Percentiles rank a stretch among this genome's conserved stretches.
These are phyloP conservation scores for Neodidymelliopsis sp. DNA, from an alignment of 2,329 filamentous ascomycete species.

Conservation along the genomic window DNA sequence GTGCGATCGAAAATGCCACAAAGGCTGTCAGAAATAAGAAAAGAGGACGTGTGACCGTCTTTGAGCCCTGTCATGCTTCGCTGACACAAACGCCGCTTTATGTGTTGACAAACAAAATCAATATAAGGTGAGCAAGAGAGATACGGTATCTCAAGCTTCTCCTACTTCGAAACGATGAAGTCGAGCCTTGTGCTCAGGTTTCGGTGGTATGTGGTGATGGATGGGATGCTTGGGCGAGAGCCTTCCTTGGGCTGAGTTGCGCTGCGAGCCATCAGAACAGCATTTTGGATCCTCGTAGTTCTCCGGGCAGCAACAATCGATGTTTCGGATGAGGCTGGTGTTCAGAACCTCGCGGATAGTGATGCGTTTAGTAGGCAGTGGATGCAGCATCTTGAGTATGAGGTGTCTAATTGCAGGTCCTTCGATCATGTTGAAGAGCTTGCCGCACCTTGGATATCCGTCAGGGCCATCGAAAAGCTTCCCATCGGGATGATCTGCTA, in stretches of 20 bases:
- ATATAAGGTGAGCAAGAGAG: neutral
- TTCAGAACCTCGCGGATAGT: conserved; percentile 72
- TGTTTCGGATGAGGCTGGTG: conserved; percentile 74
- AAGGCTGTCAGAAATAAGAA: neutral
- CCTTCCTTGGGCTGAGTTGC: conserved; percentile 40
- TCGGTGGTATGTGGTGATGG: conserved; percentile 55
- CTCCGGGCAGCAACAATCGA: conserved; percentile 82
- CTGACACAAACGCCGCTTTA: conserved; percentile 19
- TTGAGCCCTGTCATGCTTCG: conserved; percentile 16
- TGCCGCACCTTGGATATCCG: conserved; percentile 70
- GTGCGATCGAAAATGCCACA: neutral
- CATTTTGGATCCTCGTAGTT: conserved; percentile 70
- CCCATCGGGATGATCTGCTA: conserved; percentile 62
- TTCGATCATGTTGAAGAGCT: conserved; percentile 73
- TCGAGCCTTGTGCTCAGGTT: conserved; percentile 46
- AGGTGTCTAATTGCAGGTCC: conserved; percentile 71
- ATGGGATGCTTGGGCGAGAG: conserved; percentile 50
- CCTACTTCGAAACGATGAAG: conserved; percentile 53
- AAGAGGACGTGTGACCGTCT: neutral
- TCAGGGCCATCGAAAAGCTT: conserved; percentile 60
- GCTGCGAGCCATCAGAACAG: conserved; percentile 64
- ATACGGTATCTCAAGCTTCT: conserved; percentile 33
- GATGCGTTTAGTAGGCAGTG: conserved; percentile 74
- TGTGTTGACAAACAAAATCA: conserved; percentile 6
- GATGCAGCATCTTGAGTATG: conserved; percentile 83